Evolutionary conservation across 2,329 filamentous ascomycete genomes (phyloP).

Genomic region (Colletotrichum simmondsii): DNA sequence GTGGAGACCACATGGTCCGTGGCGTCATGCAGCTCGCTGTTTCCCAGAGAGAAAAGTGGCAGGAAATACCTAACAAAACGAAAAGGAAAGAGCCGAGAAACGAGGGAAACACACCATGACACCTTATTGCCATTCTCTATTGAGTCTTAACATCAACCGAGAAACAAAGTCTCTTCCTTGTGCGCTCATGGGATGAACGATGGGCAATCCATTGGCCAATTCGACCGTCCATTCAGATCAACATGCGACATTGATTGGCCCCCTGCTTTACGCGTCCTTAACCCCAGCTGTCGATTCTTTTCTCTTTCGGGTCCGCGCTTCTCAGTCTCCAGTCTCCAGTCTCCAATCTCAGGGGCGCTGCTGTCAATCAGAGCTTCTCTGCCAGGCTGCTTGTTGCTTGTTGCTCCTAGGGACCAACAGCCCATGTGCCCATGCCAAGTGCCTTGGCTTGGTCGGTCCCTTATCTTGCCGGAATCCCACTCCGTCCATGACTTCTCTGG

Average conservation of each 20-base stretch:
- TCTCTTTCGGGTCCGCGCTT: conserved; percentile 6
- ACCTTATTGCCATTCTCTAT: too few species aligned
- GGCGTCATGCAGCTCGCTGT: conserved; percentile 26
- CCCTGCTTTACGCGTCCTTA: not conserved
- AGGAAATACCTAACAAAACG: not conserved
- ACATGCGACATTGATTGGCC: conserved; percentile 5
- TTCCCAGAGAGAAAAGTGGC: not conserved
- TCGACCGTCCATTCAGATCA: not conserved
- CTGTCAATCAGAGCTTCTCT: not conserved
- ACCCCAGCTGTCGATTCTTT: conserved; percentile 3
- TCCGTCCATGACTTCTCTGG: not conserved
- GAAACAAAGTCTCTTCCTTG: not conserved
- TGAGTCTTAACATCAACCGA: too few species aligned
- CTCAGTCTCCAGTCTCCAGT: not conserved
- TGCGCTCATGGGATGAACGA: conserved; percentile 10
- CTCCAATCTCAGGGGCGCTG: conserved; percentile 7
- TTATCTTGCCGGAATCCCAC: not conserved
- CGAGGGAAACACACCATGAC: not conserved
- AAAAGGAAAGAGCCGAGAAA: not conserved
- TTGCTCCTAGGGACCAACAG: not conserved
- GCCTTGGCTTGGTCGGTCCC: not conserved
- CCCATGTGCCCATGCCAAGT: not conserved
- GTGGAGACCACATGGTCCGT: conserved; percentile 26
- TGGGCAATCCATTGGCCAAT: not conserved
- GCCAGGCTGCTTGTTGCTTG: not conserved